Base-by-base conservation (phyloP, 331 rosid genomes). In the Quercus phellos region DNA sequence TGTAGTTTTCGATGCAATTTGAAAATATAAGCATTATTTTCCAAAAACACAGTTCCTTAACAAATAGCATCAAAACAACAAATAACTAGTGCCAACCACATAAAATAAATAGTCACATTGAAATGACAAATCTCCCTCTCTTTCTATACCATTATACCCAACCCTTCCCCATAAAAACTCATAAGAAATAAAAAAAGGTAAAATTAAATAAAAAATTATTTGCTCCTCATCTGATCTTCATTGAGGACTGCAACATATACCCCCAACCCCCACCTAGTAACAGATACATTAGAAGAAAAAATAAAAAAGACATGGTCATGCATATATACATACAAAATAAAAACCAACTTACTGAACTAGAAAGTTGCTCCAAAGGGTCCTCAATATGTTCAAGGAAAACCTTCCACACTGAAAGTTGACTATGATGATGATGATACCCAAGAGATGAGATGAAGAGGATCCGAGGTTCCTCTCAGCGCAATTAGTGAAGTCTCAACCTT, bases 401-500 rank as follows among this genome's bases (percentile, higher is more conserved):
- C 61, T 59, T 50, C 51, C 55, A 16, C 79, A 74, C 60, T 73
- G 24, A 4, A 74, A 76, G 73, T n/a, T 51, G 75, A 24, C 4
- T 68, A 51, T 30, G 84, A 73, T 43, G 79, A 60, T 34, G 72
- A 66, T 43, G 34, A 70, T 26, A 24, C 5, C 56, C 32, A 70
- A 38, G 68, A 29, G 85, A 83, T 81, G 91, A 87, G 87, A 85
- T 82, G 78, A 82, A 85, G 87, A 89, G 90, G 97, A 94, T 94
- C 98, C 91, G 97, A 92, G 94, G 98, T 92, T 94, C 97, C 93
- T 94, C 98, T 94, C 98, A 87, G 97, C 94, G 89, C 96, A 92
- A 87, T 43, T 10, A 55, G 29, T 51, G 55, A 46, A 73, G 60
- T 79, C 67, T 84, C 91, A 92, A 81, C 95, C 93, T 80, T 92